Percentiles rank a stretch among this genome's conserved stretches.
Conservation (phyloP, 176 grass and related monocot genomes). For the Juncus inflexus region DNA sequence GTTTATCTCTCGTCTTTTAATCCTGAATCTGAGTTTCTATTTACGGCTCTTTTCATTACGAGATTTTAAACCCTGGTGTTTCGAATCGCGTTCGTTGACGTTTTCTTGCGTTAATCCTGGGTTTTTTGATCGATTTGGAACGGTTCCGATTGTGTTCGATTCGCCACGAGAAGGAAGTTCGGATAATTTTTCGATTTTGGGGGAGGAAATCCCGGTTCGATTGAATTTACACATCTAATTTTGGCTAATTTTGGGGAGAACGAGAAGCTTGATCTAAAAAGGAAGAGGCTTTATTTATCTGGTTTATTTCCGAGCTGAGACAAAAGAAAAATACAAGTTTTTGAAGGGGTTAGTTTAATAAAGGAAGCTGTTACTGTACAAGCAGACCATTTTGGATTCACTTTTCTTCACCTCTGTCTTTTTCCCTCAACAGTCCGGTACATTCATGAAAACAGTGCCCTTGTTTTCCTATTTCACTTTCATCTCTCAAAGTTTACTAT, state of each 20-base stretch:
- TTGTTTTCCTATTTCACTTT: conserved; percentile 17
- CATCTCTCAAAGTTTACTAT: conserved; percentile 4
- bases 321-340: neutral
- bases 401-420: conserved; percentile 26
- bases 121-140: conserved; percentile 19
- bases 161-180: neutral
- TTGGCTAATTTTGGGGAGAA: neutral
- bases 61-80: conserved; percentile 1
- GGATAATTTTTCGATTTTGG: neutral
- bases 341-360: conserved; percentile 1
- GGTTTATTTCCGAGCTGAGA: neutral
- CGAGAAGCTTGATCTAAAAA: neutral
- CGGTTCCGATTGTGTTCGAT: neutral
- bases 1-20: neutral
- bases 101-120: neutral
- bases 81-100: conserved; percentile 12
- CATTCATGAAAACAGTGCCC: conserved; percentile 43
- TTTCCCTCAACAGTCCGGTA: conserved; percentile 34
- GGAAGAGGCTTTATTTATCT: neutral
- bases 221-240: conserved; percentile 11
- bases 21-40: conserved; percentile 24
- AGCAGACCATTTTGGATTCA: conserved; percentile 11
- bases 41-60: neutral
- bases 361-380: conserved; percentile 28
- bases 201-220: neutral